Base-by-base conservation (phyloP, 768 basidiomycete genomes). In the Calocera cornea region DNA sequence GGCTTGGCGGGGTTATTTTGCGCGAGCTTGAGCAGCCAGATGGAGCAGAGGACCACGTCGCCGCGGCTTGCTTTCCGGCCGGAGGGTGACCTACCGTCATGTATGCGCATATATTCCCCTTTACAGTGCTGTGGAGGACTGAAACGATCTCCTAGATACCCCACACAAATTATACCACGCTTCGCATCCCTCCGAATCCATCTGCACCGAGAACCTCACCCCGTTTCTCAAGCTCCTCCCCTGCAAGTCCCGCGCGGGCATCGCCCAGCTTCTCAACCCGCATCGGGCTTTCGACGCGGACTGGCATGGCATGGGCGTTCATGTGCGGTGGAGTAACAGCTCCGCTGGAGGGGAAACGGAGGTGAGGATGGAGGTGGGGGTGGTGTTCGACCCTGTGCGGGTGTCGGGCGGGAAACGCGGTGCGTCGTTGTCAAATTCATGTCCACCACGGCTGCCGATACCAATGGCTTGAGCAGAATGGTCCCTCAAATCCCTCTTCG, bases 131-230 rank as follows among this genome's bases (percentile, higher is more conserved):
- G 19, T 33, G 8, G 40, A 10, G 22, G 40, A 24, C 8, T 14
- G 27, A 16, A 36, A 36, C 10, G 41, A 47, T 40, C 19, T 24
- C 12, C 17, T 49, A 74, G 69, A 50, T 64, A 68, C 54, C 47
- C 50, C 63, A 64, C 72, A 70, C 64, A 67, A 69, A 34, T 80
- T 92, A 29, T 86, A 87, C 68, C 87, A 94, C 71, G 90, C 89
- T 1, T 84, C 84, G 8, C 82, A 89, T 22, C 88, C 89, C 7
- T 90, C 87, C 1, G 91, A 95, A 74, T 81, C 87, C 71, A 89
- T 97, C n/a, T 99, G 95, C 74, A 98, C 95, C 2, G 97, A 98
- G 74, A 97, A 97, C 73, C 79, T 98, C 10, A 97, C 95, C 0
- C 95, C 97, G 0, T 97, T 98, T 78, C 82, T 97, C 68, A 93